A percentile compares a stretch with the other conserved stretches of the same genome.
These are phyloP conservation scores for Agrocybe pediades DNA, from an alignment of 768 basidiomycete species.

Conservation along the genomic window DNA sequence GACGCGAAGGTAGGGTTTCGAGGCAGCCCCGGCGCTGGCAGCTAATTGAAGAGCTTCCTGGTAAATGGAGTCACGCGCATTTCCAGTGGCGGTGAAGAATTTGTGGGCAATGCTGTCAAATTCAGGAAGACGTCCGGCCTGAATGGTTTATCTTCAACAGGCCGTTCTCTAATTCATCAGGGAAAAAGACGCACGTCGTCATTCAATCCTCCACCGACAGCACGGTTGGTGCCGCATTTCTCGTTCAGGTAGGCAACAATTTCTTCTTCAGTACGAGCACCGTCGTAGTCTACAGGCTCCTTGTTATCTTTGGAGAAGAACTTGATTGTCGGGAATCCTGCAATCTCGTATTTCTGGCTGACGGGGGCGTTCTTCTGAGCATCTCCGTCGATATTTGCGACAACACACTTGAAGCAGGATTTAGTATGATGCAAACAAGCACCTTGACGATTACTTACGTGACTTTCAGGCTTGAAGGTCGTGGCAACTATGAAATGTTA, in stretches of 20 bases:
- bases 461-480: constrained; percentile 75
- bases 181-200: constrained; percentile 49
- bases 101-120: constrained; percentile 78
- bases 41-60: constrained; percentile 63
- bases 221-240: constrained; percentile 84
- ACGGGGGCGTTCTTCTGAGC: constrained; percentile 76
- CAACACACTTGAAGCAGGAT: constrained; percentile 64
- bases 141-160: constrained; percentile 3
- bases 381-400: constrained; percentile 92
- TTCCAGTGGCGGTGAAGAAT: constrained; percentile 66
- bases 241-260: constrained; percentile 82
- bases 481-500: constrained; percentile 57
- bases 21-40: constrained; percentile 47
- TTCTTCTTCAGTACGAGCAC: constrained; percentile 70
- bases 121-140: constrained; percentile 82
- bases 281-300: constrained; percentile 65
- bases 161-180: neutral
- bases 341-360: constrained; percentile 69
- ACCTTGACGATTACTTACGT: constrained; percentile 45
- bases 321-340: constrained; percentile 91
- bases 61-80: constrained; percentile 60
- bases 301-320: constrained; percentile 83
- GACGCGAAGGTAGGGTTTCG: constrained; percentile 82
- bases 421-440: neutral
- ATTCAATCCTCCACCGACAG: constrained; percentile 79